Base-by-base conservation (phyloP, 768 basidiomycete species). In the Naganishia randhawae region DNA sequence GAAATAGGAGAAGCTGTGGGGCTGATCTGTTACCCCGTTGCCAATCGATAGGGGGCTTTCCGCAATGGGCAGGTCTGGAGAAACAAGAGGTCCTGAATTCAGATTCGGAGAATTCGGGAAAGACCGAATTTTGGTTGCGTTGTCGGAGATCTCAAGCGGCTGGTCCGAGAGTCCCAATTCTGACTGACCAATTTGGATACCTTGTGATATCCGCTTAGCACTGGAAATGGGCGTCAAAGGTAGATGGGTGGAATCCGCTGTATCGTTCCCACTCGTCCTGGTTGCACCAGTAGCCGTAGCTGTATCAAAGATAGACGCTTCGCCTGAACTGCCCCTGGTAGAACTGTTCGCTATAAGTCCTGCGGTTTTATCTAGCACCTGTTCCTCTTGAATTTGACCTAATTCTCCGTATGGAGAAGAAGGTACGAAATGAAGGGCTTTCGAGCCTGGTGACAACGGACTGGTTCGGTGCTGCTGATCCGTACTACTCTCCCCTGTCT, bases 181-280 rank as follows among this genome's bases (percentile, higher is more conserved):
- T 22, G 19, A 22, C 25, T 48, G 19, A 3, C 45, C 45, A 13
- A 22, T n/a, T 48, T 48, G 45, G 7, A n/a, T 22, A 22, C n/a
- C 45, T 22, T 17, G 45, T 6, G 45, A 48, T 48, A 22, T 17
- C 25, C 45, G 19, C 6, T 48, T 48, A 3, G 27, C 35, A 17
- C 35, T 61, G 22, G 57, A 61, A 37, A 61, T 29, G 9, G 57
- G 57, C 39, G 57, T 61, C 39, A 61, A 42, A 29, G 57, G 57
- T 39, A 61, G 57, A 39, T 41, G 57, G 27, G 19, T 61, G 22
- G 57, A 16, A 10, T 39, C 37, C 16, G 25, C 37, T 1, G 37
- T 29, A 27, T 41, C 57, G 57, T 29, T 55, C 14, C 32, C 37
- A 16, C 57, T 61, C 37, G 57, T 61, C 10, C 22, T 22, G 35